Evolutionary conservation across 2,329 filamentous ascomycete species (phyloP).

Genomic region (Exophiala xenobiotica): DNA sequence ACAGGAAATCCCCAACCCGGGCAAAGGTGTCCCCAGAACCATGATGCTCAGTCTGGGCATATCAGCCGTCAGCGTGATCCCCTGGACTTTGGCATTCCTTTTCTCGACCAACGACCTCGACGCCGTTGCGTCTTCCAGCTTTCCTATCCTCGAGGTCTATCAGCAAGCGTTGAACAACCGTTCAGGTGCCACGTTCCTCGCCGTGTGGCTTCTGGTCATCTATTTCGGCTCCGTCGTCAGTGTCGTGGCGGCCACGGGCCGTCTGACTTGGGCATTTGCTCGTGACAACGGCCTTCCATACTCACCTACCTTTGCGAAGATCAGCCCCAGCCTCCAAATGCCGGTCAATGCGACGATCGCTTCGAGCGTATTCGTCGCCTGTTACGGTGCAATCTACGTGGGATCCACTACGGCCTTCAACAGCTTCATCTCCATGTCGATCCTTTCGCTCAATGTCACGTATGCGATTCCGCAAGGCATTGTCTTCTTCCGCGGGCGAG

Average conservation of each 20-base stretch:
- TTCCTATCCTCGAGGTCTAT: conserved; percentile 29
- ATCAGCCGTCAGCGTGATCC: conserved; percentile 25
- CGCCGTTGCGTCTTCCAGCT: conserved; percentile 18
- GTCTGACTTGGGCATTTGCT: conserved; percentile 55
- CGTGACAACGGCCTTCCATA: conserved; percentile 50
- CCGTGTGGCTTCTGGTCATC: conserved; percentile 35
- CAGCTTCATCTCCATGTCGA: conserved; percentile 32
- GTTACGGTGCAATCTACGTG: conserved; percentile 39
- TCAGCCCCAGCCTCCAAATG: conserved; percentile 34
- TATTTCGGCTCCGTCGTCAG: conserved; percentile 49
- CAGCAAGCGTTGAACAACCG: conserved; percentile 24
- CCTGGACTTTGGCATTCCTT: conserved; percentile 27
- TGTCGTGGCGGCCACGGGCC: conserved; percentile 52
- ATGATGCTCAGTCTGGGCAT: conserved; percentile 30
- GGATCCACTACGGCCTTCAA: conserved; percentile 29
- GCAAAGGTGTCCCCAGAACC: conserved; percentile 26
- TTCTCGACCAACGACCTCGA: conserved; percentile 28
- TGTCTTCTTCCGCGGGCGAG: conserved; percentile 41
- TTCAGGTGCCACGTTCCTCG: conserved; percentile 24
- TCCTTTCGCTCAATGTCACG: conserved; percentile 21
- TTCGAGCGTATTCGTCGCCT: conserved; percentile 35
- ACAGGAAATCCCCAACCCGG: conserved; percentile 29
- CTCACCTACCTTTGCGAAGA: conserved; percentile 40
- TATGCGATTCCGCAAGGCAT: conserved; percentile 39
- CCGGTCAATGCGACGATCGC: conserved; percentile 41